Conservation (phyloP, 2,329 filamentous ascomycete genomes). For the Pseudopyricularia cyperi region DNA sequence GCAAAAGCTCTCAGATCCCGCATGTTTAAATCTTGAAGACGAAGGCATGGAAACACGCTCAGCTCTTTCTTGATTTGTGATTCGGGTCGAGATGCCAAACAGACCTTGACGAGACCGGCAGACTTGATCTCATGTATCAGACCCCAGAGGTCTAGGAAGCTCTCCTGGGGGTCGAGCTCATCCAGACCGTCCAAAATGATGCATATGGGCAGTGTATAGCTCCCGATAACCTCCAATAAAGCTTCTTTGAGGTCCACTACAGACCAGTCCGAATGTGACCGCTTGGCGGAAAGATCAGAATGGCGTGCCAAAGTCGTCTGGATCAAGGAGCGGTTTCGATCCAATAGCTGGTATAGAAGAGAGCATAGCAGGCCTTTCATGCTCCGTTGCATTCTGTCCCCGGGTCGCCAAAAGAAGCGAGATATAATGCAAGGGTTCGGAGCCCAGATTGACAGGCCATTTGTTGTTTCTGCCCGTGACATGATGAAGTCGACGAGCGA, state of each 20-base stretch:
- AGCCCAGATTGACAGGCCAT: conserved; percentile 10
- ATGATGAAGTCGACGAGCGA: conserved; percentile 17
- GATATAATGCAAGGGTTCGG: conserved; percentile 9
- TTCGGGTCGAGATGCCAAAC: neutral
- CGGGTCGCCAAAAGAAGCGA: conserved; percentile 18
- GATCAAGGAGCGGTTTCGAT: neutral
- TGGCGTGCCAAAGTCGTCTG: neutral
- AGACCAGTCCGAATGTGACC: neutral
- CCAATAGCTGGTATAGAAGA: neutral
- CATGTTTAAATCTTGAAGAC: neutral
- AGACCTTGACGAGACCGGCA: neutral
- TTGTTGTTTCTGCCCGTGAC: conserved; percentile 5
- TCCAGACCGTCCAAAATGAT: neutral
- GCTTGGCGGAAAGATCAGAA: neutral
- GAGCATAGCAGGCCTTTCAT: neutral
- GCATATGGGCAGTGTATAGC: neutral
- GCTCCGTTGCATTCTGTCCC: neutral
- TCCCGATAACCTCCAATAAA: neutral
- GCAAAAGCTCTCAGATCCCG: neutral
- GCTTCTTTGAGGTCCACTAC: neutral
- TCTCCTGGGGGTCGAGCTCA: neutral
- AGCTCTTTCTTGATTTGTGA: neutral
- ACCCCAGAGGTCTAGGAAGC: neutral
- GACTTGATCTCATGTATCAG: neutral
- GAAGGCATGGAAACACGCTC: neutral